Conservation (phyloP, 2,329 filamentous ascomycete genomes). For the Coleophoma eucalyptorum region DNA sequence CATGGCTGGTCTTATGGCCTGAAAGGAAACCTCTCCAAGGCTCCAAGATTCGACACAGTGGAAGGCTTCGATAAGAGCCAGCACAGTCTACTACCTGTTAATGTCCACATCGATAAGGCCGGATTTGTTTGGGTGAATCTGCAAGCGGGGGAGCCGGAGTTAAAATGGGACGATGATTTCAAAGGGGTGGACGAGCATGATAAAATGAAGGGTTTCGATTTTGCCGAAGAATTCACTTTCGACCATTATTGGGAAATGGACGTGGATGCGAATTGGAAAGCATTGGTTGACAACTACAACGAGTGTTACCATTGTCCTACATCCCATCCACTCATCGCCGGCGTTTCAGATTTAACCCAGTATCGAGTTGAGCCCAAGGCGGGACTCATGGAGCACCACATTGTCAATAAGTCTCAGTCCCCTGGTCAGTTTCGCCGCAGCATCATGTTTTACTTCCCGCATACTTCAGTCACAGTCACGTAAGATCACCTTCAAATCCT, state of each 20-base stretch:
- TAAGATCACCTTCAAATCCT: neutral
- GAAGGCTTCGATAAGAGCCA: constrained; percentile 33
- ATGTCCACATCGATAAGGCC: constrained; percentile 25
- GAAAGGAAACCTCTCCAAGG: constrained; percentile 38
- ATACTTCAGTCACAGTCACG: neutral
- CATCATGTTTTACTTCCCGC: neutral
- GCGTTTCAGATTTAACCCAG: constrained; percentile 30
- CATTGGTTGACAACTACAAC: constrained; percentile 45
- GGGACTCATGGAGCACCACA: constrained; percentile 27
- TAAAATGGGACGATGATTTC: constrained; percentile 1
- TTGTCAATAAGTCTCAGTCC: too few species aligned
- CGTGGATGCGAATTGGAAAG: constrained; percentile 35
- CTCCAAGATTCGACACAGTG: constrained; percentile 35
- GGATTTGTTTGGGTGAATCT: constrained; percentile 32
- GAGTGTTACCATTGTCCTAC: constrained; percentile 46
- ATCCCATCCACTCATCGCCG: constrained; percentile 32
- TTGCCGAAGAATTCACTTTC: constrained; percentile 18
- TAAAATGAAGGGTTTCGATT: constrained; percentile 19
- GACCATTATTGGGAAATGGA: constrained; percentile 30
- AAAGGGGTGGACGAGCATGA: constrained; percentile 18
- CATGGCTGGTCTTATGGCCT: constrained; percentile 39
- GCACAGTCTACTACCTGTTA: constrained; percentile 29
- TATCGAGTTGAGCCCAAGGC: constrained; percentile 34
- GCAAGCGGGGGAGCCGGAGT: constrained; percentile 20
- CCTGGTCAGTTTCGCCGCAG: too few species aligned